Conservation (phyloP, 2,329 filamentous ascomycete species). For the Monilinia aucupariae region DNA sequence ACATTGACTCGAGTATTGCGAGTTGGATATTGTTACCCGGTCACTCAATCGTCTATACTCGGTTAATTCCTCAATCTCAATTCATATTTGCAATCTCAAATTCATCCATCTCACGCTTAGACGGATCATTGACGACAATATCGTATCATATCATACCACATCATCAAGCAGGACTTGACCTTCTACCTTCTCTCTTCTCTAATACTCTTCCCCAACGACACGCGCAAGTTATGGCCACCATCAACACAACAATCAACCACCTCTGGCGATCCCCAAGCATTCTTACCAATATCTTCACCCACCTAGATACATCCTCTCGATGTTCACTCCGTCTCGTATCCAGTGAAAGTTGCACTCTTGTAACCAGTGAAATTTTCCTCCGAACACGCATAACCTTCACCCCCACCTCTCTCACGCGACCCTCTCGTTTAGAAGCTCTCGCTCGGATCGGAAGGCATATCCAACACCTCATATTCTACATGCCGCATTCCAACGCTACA, state of each 20-base stretch:
- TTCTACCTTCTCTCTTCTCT: background rate
- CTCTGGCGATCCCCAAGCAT: slow-evolving; percentile 34
- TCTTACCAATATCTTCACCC: slow-evolving; percentile 28
- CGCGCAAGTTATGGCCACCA: slow-evolving; percentile 35
- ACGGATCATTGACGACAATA: background rate
- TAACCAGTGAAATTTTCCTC: slow-evolving; percentile 64
- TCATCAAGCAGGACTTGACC: background rate
- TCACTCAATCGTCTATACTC: background rate
- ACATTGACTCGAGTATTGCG: background rate
- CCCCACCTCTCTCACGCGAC: slow-evolving; percentile 69
- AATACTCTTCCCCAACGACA: slow-evolving; percentile 22
- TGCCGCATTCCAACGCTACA: slow-evolving; percentile 71
- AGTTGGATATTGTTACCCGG: background rate
- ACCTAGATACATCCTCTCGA: slow-evolving; percentile 35
- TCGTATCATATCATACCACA: too few species aligned
- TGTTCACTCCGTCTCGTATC: slow-evolving; percentile 60
- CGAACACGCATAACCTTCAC: slow-evolving; percentile 66
- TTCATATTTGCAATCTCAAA: background rate
- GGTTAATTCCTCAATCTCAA: background rate
- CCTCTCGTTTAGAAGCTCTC: slow-evolving; percentile 66
- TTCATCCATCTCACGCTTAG: background rate
- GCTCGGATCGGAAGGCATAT: slow-evolving; percentile 73
- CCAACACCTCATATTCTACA: slow-evolving; percentile 69
- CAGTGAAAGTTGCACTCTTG: slow-evolving; percentile 63
- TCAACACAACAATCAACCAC: slow-evolving; percentile 32